Base-by-base conservation (phyloP, 2,329 filamentous ascomycete genomes). In the Colletotrichum truncatum region DNA sequence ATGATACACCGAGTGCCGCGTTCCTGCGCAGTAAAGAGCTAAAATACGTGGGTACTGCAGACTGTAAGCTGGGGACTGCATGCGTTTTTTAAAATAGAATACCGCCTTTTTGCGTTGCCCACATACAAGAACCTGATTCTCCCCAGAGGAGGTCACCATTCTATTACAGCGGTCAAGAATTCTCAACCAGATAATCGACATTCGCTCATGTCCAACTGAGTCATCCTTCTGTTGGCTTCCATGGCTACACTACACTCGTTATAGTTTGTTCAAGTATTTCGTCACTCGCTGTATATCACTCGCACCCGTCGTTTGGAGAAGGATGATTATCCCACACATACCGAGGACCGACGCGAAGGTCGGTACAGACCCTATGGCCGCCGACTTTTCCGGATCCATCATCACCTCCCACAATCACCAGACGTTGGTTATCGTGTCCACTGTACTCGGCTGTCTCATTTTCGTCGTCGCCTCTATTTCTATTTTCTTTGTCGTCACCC, bases 191-290 rank as follows among this genome's bases (percentile, higher is more conserved):
- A 16, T 14, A 28, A 52, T 12, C 36, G n/a, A 26, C 54, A 4
- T 43, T 45, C 16, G 43, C 36, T 34, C 23, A 49, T 32, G 26
- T 52, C 32, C 56, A 51, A 36, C 23, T 9, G 14, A 43, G 45
- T 14, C 16, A 18, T 51, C 9, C 5, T 30, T 23, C 3, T 34
- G 1, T 34, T 25, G 23, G 26, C 12, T 49, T 62, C 10, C 21
- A 65, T 65, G 62, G 57, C 34, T 30, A 45, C 57, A 6, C 38
- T 32, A 63, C 57, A 23, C 11, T 62, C 63, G 63, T 62, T 63
- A 16, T 30, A 41, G 43, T 26, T 26, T 45, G 9, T 12, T 10
- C 32, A 11, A n/a, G 16, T 6, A 49, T 18, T 11, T 8, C 26
- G 62, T 26, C 62, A 36, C 57, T 61, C 62, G 39, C 62, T 65